phyloP scores from a whole-genome alignment of 2,329 filamentous ascomycete species.

The Mycogone perniciosa region DNA sequence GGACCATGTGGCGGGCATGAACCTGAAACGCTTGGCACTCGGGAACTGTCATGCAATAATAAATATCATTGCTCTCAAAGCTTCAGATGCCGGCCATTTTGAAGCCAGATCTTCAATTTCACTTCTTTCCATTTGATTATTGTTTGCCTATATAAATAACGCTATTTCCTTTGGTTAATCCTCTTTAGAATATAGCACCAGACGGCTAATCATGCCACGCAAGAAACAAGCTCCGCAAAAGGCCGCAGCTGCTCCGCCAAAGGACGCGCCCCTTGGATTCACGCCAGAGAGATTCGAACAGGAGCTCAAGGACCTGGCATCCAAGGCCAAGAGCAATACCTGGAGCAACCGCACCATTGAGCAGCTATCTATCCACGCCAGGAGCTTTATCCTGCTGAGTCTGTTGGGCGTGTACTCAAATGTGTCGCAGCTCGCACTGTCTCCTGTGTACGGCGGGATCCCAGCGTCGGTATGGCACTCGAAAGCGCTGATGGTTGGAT shows the following conservation, averaged over 20 bases:
- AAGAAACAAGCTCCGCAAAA: neutral
- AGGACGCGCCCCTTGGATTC: conserved; percentile 27
- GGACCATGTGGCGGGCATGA: neutral
- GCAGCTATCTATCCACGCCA: conserved; percentile 36
- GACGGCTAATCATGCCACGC: conserved; percentile 3
- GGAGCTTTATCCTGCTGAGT: conserved; percentile 23
- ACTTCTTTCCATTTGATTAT: neutral
- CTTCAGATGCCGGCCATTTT: conserved; percentile 29
- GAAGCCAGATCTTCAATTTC: conserved; percentile 14
- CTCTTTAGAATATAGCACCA: neutral
- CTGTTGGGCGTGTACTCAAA: conserved; percentile 55
- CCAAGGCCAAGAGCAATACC: conserved; percentile 32
- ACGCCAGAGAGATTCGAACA: conserved; percentile 48
- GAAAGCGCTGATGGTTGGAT: conserved; percentile 57
- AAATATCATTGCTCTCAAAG: conserved; percentile 18
- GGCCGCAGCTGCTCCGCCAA: neutral
- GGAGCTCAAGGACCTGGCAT: conserved; percentile 47
- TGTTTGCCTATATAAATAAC: neutral
- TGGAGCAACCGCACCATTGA: conserved; percentile 27
- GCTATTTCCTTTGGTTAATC: neutral
- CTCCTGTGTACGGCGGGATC: conserved; percentile 83
- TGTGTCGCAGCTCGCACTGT: conserved; percentile 68
- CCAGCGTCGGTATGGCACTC: conserved; percentile 68
- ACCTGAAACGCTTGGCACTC: neutral
- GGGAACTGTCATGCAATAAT: conserved; percentile 7